Percentiles rank a stretch among this genome's conserved stretches.
phyloP scores from a whole-genome alignment of 1,284 basidiomycete species.

The Retiboletus flavoniger region DNA sequence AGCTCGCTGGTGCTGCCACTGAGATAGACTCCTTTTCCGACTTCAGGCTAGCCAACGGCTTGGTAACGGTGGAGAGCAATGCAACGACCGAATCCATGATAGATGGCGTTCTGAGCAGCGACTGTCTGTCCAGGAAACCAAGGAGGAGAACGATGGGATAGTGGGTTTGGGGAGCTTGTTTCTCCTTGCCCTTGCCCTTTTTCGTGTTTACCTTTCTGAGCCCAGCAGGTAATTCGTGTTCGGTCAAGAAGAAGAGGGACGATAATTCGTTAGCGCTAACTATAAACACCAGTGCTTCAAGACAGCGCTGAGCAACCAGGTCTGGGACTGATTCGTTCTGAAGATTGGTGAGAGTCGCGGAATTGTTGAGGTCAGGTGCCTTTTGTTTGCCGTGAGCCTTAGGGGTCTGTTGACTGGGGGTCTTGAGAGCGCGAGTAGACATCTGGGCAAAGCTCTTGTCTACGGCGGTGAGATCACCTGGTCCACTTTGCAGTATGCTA shows the following conservation, averaged over 20 bases:
- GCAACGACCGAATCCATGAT: conserved; percentile 91
- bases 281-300: conserved; percentile 86
- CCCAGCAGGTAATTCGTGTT: conserved; percentile 83
- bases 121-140: conserved; percentile 80
- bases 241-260: conserved; percentile 90
- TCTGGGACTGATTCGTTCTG: conserved; percentile 87
- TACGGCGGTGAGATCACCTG: conserved; percentile 87
- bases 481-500: conserved; percentile 91
- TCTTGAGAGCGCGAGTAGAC: conserved; percentile 72
- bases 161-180: conserved; percentile 75
- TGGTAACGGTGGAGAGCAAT: conserved; percentile 82
- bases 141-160: conserved; percentile 89
- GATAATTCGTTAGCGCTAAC: conserved; percentile 81
- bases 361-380: conserved; percentile 51
- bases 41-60: conserved; percentile 69
- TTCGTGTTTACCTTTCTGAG: conserved; percentile 67
- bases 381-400: conserved; percentile 74
- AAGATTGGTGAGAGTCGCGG: conserved; percentile 57
- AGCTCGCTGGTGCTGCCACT: conserved; percentile 21
- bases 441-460: conserved; percentile 95
- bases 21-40: conserved; percentile 41
- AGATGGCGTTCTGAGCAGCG: conserved; percentile 79
- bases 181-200: conserved; percentile 94
- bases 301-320: conserved; percentile 87
- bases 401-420: conserved; percentile 51